Conservation (phyloP, 1,284 basidiomycete genomes). For the Cryptococcus sp. region DNA sequence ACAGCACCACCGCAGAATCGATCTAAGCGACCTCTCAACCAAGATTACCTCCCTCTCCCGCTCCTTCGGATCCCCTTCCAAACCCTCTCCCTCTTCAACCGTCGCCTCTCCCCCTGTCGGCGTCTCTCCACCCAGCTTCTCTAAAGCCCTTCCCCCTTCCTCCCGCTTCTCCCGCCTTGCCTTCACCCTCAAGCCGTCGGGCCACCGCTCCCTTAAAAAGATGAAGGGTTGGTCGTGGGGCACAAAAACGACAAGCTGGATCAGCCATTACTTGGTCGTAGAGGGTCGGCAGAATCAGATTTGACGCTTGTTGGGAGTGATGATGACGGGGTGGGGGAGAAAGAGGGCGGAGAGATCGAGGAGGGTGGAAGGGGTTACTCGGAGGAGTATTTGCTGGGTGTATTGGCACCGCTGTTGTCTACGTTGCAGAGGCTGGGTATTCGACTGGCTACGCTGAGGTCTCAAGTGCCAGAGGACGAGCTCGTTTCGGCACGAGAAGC, state of each 20-base stretch:
- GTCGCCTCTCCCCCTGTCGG: not conserved
- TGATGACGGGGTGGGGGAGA: not conserved
- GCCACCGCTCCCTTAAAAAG: not conserved
- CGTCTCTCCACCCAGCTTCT: not conserved
- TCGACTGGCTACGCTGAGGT: not conserved
- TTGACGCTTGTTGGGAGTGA: conserved; percentile 17
- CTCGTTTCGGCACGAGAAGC: not conserved
- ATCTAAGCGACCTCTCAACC: not conserved
- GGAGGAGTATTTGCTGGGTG: not conserved
- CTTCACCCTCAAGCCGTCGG: not conserved
- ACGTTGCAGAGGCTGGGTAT: conserved; percentile 3
- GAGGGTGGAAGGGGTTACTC: not conserved
- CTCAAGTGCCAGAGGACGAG: not conserved
- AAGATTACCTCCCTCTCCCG: not conserved
- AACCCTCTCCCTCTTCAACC: not conserved
- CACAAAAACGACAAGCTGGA: conserved; percentile 2
- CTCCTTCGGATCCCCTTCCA: not conserved
- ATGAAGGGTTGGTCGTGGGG: not conserved
- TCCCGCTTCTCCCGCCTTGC: conserved; percentile 5
- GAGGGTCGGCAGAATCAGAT: conserved; percentile 14
- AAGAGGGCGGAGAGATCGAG: not conserved
- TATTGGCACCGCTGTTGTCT: conserved; percentile 3
- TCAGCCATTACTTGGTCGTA: not conserved
- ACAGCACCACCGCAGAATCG: not conserved
- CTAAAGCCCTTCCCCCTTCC: not conserved